These are phyloP conservation scores for Suillus subaureus DNA, from an alignment of 768 basidiomycete genomes.

Conservation along the genomic window DNA sequence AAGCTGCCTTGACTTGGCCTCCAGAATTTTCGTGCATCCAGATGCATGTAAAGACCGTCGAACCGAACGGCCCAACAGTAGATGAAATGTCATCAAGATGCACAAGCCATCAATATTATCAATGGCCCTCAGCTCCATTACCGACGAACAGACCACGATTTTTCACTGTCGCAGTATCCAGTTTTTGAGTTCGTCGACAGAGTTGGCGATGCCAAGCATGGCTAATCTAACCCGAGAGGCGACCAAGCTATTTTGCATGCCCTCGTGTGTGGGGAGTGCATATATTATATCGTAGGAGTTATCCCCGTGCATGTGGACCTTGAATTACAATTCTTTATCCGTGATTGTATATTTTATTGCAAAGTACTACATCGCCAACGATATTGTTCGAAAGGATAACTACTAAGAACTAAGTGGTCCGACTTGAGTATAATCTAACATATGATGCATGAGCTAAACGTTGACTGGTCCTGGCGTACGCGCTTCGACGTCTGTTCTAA, in stretches of 20 bases:
- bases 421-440: conserved; percentile 4
- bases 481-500: background rate
- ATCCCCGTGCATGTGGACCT: background rate
- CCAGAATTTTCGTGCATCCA: background rate
- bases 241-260: background rate
- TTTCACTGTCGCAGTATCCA: background rate
- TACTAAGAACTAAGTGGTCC: background rate
- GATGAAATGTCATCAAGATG: conserved; percentile 2
- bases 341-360: background rate
- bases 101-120: background rate
- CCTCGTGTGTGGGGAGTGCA: background rate
- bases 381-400: background rate
- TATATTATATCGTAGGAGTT: conserved; percentile 3
- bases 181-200: background rate
- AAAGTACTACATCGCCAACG: background rate
- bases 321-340: background rate
- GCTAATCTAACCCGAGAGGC: background rate
- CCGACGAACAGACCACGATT: background rate
- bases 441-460: conserved; percentile 1
- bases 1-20: background rate
- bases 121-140: background rate
- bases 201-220: background rate
- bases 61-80: background rate
- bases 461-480: background rate
- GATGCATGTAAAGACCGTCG: background rate